A percentile compares a stretch with the other conserved stretches of the same genome.
These are phyloP conservation scores for Venturiaceae sp. DNA, from an alignment of 2,329 filamentous ascomycete species.

Conservation along the genomic window DNA sequence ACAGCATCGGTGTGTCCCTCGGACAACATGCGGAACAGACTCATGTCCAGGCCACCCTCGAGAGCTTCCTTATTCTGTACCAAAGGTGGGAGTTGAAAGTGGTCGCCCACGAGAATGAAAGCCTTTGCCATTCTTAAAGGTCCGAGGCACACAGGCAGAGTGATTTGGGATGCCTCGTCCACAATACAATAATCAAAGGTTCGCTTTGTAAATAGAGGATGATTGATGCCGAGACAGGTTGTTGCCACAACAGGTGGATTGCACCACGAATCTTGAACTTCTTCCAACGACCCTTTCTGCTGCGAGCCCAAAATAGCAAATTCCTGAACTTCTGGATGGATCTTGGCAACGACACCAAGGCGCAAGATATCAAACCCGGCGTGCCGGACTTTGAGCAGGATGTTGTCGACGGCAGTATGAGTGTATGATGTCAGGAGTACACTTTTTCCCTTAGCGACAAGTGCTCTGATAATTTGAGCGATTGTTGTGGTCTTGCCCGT, in stretches of 20 bases:
- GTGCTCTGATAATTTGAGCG: conserved; percentile 86
- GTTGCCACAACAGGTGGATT: conserved; percentile 84
- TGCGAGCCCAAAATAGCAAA: conserved; percentile 73
- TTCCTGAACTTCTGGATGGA: conserved; percentile 77
- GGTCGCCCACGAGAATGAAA: conserved; percentile 92
- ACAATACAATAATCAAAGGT: conserved; percentile 98
- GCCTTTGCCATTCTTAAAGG: conserved; percentile 87
- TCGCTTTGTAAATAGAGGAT: conserved; percentile 77
- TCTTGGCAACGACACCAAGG: conserved; percentile 75
- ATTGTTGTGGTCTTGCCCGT: conserved; percentile 98
- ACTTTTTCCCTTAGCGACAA: conserved; percentile 83
- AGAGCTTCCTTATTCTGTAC: conserved; percentile 87
- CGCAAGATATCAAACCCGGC: conserved; percentile 72
- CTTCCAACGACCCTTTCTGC: conserved; percentile 67
- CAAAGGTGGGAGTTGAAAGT: conserved; percentile 89
- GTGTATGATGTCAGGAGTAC: conserved; percentile 93
- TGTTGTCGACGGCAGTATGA: conserved; percentile 96
- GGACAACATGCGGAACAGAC: conserved; percentile 86
- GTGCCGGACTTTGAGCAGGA: conserved; percentile 78
- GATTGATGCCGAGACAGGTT: conserved; percentile 86
- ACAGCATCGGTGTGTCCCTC: conserved; percentile 82
- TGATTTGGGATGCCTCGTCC: conserved; percentile 96
- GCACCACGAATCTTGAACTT: conserved; percentile 76
- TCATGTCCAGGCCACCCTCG: conserved; percentile 79
- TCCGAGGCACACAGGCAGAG: conserved; percentile 84